Evolutionary conservation across 1,284 basidiomycete species (phyloP).

Genomic region (Peniophora sp.): DNA sequence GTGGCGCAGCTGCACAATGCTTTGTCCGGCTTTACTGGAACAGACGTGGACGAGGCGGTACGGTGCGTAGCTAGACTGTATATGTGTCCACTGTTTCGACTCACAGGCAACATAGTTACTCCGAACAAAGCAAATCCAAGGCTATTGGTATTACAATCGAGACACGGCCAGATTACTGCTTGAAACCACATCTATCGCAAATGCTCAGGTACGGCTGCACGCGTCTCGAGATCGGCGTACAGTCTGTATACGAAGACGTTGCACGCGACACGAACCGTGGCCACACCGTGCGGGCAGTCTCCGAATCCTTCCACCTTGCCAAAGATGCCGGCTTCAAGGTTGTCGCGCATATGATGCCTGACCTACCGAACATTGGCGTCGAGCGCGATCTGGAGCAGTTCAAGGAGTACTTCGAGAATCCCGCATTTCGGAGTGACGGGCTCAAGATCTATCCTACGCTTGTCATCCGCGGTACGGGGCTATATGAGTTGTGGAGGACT

Average conservation of each 20-base stretch:
- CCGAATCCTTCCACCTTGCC: slow-evolving; percentile 95
- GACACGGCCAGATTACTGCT: slow-evolving; percentile 96
- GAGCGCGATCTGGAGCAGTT: slow-evolving; percentile 98
- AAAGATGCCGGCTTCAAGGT: slow-evolving; percentile 99
- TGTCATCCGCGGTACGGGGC: slow-evolving; percentile 95
- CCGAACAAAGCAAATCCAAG: slow-evolving; percentile 96
- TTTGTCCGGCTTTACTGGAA: slow-evolving; percentile 88
- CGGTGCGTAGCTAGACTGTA: slow-evolving; percentile 36
- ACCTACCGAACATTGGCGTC: slow-evolving; percentile 94
- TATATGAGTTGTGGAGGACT: slow-evolving; percentile 96
- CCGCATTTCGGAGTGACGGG: slow-evolving; percentile 94
- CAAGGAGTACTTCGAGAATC: slow-evolving; percentile 98
- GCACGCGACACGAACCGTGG: slow-evolving; percentile 97
- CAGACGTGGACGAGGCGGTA: slow-evolving; percentile 97
- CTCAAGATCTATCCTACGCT: slow-evolving; percentile 98
- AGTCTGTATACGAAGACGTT: slow-evolving; percentile 99
- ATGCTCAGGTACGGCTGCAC: slow-evolving; percentile 99
- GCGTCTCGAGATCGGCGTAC: slow-evolving; percentile 95
- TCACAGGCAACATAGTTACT: slow-evolving; percentile 51
- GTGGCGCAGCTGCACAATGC: slow-evolving; percentile 97
- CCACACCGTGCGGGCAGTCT: slow-evolving; percentile 96
- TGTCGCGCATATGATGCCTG: slow-evolving; percentile 98
- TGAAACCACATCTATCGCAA: slow-evolving; percentile 95
- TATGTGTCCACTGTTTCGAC: background rate
- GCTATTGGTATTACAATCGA: slow-evolving; percentile 99